Base-by-base conservation (phyloP, 2,329 filamentous ascomycete genomes). In the Trichocomaceae sp. region DNA sequence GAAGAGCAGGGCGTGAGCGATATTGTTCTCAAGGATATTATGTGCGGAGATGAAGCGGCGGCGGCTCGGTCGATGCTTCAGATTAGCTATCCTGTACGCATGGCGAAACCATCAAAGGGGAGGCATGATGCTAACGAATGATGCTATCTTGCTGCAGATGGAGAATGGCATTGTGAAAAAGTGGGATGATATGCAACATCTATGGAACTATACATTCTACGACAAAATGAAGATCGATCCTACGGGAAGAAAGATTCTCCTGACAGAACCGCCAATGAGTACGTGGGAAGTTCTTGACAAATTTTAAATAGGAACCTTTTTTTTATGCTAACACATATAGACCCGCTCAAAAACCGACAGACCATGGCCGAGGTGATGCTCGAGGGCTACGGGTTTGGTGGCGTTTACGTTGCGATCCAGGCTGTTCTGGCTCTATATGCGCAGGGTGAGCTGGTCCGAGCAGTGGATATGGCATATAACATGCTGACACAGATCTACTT, bases 331-430 rank as follows among this genome's bases (percentile, higher is more conserved):
- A 52, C 26, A n/a, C 17, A 97, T 2, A n/a, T 15, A 56, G 54
- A 99, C 75, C 93, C 93, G 47, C 80, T 97, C 58, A 91, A 86
- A 80, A 99, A 99, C 77, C 84, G 93, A 60, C 91, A 97, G 76
- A 86, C 95, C 75, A 99, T 99, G 93, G 90, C 86, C 71, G 90
- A 99, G 77, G 90, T 97, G 75, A 99, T 99, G 93, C 95, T 99
- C 73, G 93, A 99, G 72, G 84, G 89, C 59, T 99, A 97, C 75
- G 85, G 84, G 62, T 99, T 99, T 69, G 92, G 91, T 47, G 93
- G 93, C 55, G 92, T 99, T 57, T 97, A 97, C 69, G 93, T 99
- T 58, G 93, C 93, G 57, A 97, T 97, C 63, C 93, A 99, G 75
- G 93, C 93, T 53, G 93, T 99, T 60, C 77, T 99, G 65, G 93